Evolutionary conservation across 139 green algal species (phyloP), one percentile per base, ranked within the genome.

Genomic region (Chlamydomonas asymmetrica): DNA sequence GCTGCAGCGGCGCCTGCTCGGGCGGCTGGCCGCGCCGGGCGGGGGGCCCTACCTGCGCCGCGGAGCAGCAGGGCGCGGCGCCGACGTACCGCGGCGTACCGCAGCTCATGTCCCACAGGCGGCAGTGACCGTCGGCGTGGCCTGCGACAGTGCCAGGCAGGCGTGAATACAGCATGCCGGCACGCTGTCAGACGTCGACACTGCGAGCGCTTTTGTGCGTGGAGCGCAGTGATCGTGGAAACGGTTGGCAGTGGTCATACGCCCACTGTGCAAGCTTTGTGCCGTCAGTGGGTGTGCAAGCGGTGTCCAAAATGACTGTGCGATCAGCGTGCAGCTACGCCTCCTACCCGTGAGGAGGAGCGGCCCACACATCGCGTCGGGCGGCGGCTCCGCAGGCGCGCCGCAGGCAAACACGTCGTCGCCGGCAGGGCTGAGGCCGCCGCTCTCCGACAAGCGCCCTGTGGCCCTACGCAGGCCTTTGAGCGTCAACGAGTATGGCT

Each of bases 41-140:
- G 49, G 35, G 48, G 35, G 9, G 59, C 52, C 29, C 22, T 4
- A 5, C 52, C n/a, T 66, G 20, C 3, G 34, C 54, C 1, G 60
- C 75, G 2, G 65, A 38, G 54, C 48, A 34, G 25, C 34, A 40
- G 2, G 82, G 82, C 3, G 49, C 82, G 20, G 37, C 5, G 22
- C 68, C 67, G 39, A 87, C 50, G 60, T 81, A 79, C 54, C 50
- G 50, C 8, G 85, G 75, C 29, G 66, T 64, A 31, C 63, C 52
- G 22, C 67, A 50, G 37, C 74, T 67, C 52, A 84, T 38, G 60
- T 81, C 82, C 85, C 85, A 90, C 39, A 88, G 56, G 40, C 72
- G 48, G 54, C 86, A 73, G 52, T 48, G 32, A 31, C 85, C 82
- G 66, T 90, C 85, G 40, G 74, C 73, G 70, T 85, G 64, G 39